These are phyloP conservation scores for Pyrenopolyporus hunteri DNA, from an alignment of 495 filamentous ascomycete genomes.

Conservation along the genomic window DNA sequence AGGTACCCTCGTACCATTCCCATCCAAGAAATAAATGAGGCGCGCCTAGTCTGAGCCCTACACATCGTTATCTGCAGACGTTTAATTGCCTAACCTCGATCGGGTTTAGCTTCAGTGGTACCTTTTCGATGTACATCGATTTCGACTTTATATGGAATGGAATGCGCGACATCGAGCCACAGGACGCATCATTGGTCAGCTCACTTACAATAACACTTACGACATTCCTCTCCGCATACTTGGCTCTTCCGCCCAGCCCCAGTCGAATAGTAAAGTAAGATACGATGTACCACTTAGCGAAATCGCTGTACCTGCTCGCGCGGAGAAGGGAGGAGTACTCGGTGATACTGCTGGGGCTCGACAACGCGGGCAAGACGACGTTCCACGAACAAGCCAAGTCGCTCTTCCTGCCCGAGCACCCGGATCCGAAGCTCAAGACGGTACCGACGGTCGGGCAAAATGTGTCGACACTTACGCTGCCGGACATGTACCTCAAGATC, in stretches of 20 bases:
- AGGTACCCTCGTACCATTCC: too few species aligned
- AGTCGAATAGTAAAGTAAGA: slow-evolving; percentile 2
- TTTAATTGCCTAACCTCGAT: too few species aligned
- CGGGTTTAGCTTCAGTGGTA: too few species aligned
- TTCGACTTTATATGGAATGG: not conserved
- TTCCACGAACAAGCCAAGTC: slow-evolving; percentile 96
- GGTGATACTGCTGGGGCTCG: slow-evolving; percentile 92
- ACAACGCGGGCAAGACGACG: slow-evolving; percentile 98
- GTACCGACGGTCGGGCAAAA: slow-evolving; percentile 98
- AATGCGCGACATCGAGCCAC: not conserved
- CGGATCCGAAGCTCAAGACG: slow-evolving; percentile 68
- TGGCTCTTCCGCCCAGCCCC: too few species aligned
- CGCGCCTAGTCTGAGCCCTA: too few species aligned
- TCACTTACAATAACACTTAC: slow-evolving; percentile 23
- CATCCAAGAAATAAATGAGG: too few species aligned
- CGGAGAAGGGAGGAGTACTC: slow-evolving; percentile 99
- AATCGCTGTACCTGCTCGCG: slow-evolving; percentile 89
- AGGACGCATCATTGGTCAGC: slow-evolving; percentile 19
- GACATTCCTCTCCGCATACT: too few species aligned
- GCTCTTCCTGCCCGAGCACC: slow-evolving; percentile 72
- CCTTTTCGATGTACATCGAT: too few species aligned
- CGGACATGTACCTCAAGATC: slow-evolving; percentile 95
- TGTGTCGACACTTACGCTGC: slow-evolving; percentile 83
- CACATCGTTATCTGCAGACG: too few species aligned
- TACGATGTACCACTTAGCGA: slow-evolving; percentile 89